A percentile compares a stretch with the other conserved stretches of the same genome.
Conservation (phyloP, 345 rosid genomes). For the Crucihimalaya himalaica region DNA sequence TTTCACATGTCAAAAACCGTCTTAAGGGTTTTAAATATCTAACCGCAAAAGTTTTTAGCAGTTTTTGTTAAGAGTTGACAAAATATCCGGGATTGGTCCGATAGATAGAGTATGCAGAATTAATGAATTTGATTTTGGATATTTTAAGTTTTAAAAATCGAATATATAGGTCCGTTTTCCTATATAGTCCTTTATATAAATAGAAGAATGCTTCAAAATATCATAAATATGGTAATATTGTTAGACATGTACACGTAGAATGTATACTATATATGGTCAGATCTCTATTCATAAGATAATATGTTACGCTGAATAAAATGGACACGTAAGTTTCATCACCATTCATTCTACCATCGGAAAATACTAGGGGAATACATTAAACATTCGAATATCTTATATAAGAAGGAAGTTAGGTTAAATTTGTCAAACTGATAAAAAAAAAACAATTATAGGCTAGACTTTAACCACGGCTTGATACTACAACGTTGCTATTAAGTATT, state of each 20-base stretch:
- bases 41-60: no score
- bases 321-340: neutral
- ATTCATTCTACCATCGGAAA: neutral
- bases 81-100: no score
- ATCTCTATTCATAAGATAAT: neutral
- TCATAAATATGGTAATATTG: neutral
- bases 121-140: no score
- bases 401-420: constrained; percentile 21
- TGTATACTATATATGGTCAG: neutral
- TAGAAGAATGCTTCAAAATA: no score
- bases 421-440: constrained; percentile 1
- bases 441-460: constrained; percentile 1
- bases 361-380: neutral
- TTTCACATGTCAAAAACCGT: no score
- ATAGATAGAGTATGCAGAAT: no score
- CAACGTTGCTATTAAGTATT: constrained; percentile 17
- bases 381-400: constrained; percentile 4
- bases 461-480: constrained; percentile 29
- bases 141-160: no score
- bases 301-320: neutral
- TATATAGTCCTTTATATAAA: no score
- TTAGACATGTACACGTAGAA: neutral
- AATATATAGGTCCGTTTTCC: no score
- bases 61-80: no score
- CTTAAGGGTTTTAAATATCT: no score